Base-by-base conservation (phyloP, 2,329 filamentous ascomycete genomes). In the Exophiala aquamarina region DNA sequence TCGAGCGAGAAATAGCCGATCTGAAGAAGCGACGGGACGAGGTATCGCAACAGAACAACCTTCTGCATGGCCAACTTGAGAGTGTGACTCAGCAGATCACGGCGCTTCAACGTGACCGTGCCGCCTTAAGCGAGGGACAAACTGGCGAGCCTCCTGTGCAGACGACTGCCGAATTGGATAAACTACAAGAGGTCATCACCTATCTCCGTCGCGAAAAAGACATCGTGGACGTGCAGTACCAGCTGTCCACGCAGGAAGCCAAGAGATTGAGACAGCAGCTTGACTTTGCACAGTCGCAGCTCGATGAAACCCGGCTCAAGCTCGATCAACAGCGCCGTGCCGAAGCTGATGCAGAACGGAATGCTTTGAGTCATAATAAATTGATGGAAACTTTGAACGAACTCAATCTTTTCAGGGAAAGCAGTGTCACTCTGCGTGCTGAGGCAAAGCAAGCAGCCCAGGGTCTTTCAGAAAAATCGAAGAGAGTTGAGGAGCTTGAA, bases 151-250 rank as follows among this genome's bases (percentile, higher is more conserved):
- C 76, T 48, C 72, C 73, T 10, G 67, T 76, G 1, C 68, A 77
- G 13, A 69, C 76, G 5, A 70, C 79, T 3, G 76, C 82, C 41
- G 74, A 81, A 28, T 72, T 84, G 8, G 87, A 89, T 56, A 88
- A 87, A 43, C 79, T 95, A 8, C 87, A 93, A 52, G 92, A 97
- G 61, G 81, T 98, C 47, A 94, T 95, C 69, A 86, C 82, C 52
- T 98, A 93, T 66, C 74, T 98, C 52, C 86, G 92, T 36, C 86
- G 89, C 33, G 94, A 98, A 70, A 98, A 97, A 74, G 93, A 97
- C 65, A 97, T 98, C 56, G 79, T 96, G 7, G 92, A 98, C 59
- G 89, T 96, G n/a, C 92, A 97, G 62, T 87, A 90, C 60, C 91
- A 96, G 59, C 76, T 97, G 35, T 91, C 92, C 60, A 78, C 84